Percentiles rank a stretch among this genome's conserved stretches.
phyloP scores from a whole-genome alignment of 352 stramenopile genomes.

The Phytophthora macrochlamydospora region DNA sequence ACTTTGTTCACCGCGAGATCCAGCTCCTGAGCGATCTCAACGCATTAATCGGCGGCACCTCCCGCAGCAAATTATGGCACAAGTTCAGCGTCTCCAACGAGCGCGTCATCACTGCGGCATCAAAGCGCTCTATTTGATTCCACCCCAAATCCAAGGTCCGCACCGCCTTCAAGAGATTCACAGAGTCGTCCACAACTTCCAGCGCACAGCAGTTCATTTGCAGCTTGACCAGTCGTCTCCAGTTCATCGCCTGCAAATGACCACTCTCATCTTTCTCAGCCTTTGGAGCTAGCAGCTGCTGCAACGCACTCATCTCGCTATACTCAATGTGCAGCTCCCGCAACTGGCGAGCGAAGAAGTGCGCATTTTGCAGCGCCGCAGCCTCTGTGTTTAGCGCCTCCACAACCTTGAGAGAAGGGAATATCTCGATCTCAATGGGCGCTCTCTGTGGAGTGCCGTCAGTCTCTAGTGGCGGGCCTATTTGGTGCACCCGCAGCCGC shows the following conservation, averaged over 20 bases:
- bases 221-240: conserved; percentile 57
- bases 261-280: neutral
- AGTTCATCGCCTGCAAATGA: conserved; percentile 15
- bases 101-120: conserved; percentile 27
- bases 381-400: conserved; percentile 64
- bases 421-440: conserved; percentile 80
- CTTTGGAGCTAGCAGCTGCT: conserved; percentile 47
- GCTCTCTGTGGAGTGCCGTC: neutral
- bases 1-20: conserved; percentile 76
- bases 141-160: conserved; percentile 68
- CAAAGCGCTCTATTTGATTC: conserved; percentile 66
- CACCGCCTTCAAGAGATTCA: conserved; percentile 55
- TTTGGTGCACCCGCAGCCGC: conserved; percentile 60
- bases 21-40: conserved; percentile 52
- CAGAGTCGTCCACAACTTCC: conserved; percentile 48
- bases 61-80: conserved; percentile 68
- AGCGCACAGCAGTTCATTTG: conserved; percentile 76
- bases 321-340: conserved; percentile 74
- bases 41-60: conserved; percentile 48
- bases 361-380: conserved; percentile 49
- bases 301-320: conserved; percentile 50
- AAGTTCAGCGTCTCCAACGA: conserved; percentile 62
- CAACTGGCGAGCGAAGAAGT: conserved; percentile 75
- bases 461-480: neutral
- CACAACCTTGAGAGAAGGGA: conserved; percentile 70